phyloP scores from a whole-genome alignment of 352 stramenopile species.

The Phytopythium oedochilum region DNA sequence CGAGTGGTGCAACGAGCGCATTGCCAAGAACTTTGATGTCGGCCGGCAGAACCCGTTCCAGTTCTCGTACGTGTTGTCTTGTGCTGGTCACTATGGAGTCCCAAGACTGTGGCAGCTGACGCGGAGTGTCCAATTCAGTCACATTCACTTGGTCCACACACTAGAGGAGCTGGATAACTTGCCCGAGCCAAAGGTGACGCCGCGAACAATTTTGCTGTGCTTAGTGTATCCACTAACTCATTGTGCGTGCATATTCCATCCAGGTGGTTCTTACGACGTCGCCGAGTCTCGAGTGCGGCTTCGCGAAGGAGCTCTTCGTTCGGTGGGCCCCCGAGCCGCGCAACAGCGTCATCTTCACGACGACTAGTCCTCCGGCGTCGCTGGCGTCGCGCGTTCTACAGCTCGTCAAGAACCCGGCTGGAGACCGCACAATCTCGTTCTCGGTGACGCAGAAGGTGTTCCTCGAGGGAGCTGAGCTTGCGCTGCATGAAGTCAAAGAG shows the following conservation, averaged over 20 bases:
- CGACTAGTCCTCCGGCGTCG: slow-evolving; percentile 49
- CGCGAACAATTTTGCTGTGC: too few species aligned
- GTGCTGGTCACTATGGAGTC: background rate
- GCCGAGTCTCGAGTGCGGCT: slow-evolving; percentile 72
- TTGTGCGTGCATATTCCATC: background rate
- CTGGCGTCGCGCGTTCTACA: slow-evolving; percentile 68
- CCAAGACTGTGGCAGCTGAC: background rate
- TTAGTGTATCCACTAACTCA: slow-evolving; percentile 1
- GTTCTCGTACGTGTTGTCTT: slow-evolving; percentile 54
- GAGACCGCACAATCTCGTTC: slow-evolving; percentile 51
- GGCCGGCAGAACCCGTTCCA: slow-evolving; percentile 86
- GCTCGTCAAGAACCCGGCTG: slow-evolving; percentile 40
- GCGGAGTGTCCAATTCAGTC: slow-evolving; percentile 18
- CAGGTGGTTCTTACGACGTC: slow-evolving; percentile 82
- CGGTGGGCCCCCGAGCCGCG: slow-evolving; percentile 67
- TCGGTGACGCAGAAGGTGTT: slow-evolving; percentile 68
- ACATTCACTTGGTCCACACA: slow-evolving; percentile 85
- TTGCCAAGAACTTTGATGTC: slow-evolving; percentile 89
- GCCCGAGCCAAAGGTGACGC: slow-evolving; percentile 80
- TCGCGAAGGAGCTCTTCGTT: slow-evolving; percentile 83
- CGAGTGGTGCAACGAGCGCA: slow-evolving; percentile 88
- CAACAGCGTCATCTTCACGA: slow-evolving; percentile 86
- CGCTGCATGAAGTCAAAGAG: slow-evolving; percentile 84
- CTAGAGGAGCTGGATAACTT: slow-evolving; percentile 85
- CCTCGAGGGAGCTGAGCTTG: slow-evolving; percentile 82